Base-by-base conservation (phyloP, 345 rosid genomes). In the Populus deltoides region DNA sequence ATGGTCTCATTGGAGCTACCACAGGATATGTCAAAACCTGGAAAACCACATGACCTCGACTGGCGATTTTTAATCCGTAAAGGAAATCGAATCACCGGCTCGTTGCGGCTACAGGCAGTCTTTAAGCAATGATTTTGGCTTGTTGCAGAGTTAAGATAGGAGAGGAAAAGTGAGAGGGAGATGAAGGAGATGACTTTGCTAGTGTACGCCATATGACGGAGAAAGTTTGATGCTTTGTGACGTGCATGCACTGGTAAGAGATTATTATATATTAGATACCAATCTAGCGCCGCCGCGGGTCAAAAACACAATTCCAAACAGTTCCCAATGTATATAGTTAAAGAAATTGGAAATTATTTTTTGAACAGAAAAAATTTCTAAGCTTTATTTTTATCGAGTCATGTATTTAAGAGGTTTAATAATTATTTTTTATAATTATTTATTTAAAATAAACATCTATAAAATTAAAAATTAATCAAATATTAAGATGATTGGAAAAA, bases 1-100 rank as follows among this genome's bases (percentile, higher is more conserved):
- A 81, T 35, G 39, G 93, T 88, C 57, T 76, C 74, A 81, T 85
- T 83, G 55, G 73, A 75, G 82, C 36, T 68, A 61, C 83, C 90
- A 51, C 97, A 90, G 55, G 88, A 83, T 67, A 90, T 70, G 17
- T 85, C 84, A 61, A 92, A 92, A 2, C 90, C 90, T 38, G 78
- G 79, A 83, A 83, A 88, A n/a, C 91, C 90, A 71, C 94, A 90
- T 4, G 89, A 78, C 10, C 59, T 41, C 3, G 81, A 66, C 70
- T 90, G 93, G 3, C 69, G 82, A 66, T 74, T 57, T 55, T 47
- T n/a, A 13, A 89, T 72, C 76, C 89, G 86, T 81, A 92, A 92
- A 36, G 94, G 97, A 70, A 89, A 90, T 27, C 86, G 90, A 72
- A 92, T 81, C 3, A 15, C 20, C 1, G 89, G 89, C 69, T 84